Evolutionary conservation across 495 filamentous ascomycete species (phyloP).

Genomic region (Penicillium chermesinum): DNA sequence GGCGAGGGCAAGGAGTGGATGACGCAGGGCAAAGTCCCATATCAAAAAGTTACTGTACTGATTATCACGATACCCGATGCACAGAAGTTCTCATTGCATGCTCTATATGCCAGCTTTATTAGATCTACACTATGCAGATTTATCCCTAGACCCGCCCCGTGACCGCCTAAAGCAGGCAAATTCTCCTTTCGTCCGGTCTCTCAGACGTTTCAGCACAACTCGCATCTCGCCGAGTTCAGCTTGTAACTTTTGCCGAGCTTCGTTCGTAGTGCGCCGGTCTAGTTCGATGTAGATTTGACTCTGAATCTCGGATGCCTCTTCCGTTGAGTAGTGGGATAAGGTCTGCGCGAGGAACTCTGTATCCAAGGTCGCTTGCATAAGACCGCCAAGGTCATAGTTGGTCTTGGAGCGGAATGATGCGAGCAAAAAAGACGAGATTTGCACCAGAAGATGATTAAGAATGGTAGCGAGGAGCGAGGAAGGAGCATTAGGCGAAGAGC

Average conservation of each 20-base stretch:
- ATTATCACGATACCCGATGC: constrained; percentile 20
- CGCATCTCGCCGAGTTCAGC: constrained; percentile 86
- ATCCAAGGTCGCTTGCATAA: constrained; percentile 96
- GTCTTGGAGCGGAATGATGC: constrained; percentile 61
- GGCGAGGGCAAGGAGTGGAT: background rate
- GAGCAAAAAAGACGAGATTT: constrained; percentile 65
- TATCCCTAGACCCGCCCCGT: constrained; percentile 22
- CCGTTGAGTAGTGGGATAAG: constrained; percentile 76
- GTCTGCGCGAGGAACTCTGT: constrained; percentile 97
- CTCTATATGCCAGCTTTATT: background rate
- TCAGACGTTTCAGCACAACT: constrained; percentile 70
- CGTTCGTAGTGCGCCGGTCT: constrained; percentile 79
- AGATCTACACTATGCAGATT: constrained; percentile 11
- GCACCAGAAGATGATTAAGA: constrained; percentile 74
- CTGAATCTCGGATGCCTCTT: constrained; percentile 73
- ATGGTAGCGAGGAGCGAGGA: constrained; percentile 61
- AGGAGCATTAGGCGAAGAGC: constrained; percentile 42
- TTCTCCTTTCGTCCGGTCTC: constrained; percentile 77
- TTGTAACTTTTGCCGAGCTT: constrained; percentile 72
- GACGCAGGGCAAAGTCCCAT: background rate
- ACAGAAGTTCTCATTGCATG: constrained; percentile 10
- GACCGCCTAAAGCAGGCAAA: constrained; percentile 73
- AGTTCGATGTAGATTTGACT: constrained; percentile 85
- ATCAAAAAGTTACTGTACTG: too few relatives aligned
- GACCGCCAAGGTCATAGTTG: constrained; percentile 65